Conservation (phyloP, 169 alveolate species). For the Plasmodium malariae region DNA sequence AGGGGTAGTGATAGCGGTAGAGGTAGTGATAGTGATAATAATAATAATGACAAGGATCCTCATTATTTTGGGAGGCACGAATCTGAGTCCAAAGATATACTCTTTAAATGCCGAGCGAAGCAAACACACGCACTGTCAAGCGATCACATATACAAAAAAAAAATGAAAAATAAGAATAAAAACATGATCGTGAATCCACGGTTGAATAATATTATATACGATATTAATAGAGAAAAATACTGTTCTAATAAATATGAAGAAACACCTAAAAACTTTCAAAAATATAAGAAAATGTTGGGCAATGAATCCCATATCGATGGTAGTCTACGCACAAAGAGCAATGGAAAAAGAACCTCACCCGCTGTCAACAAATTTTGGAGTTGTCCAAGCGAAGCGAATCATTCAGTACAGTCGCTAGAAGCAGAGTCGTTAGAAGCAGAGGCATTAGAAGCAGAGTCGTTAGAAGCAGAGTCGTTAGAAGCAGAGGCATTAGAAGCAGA, state of each 20-base stretch:
- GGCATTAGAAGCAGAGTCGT: neutral
- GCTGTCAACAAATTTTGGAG: neutral
- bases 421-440: no score
- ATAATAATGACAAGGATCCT: no score
- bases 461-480: no score
- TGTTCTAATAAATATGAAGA: neutral
- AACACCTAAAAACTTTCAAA: neutral
- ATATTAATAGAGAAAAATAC: neutral
- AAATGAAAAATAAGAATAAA: neutral
- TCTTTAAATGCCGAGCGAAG: slow-evolving; percentile 6
- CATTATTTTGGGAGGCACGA: no score
- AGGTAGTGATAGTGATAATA: no score
- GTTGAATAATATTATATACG: neutral
- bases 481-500: neutral
- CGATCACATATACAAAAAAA: neutral
- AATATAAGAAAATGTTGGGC: neutral
- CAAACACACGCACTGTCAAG: neutral
- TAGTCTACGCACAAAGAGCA: neutral
- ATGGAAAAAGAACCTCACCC: neutral
- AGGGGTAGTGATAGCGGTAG: no score
- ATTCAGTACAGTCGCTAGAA: neutral
- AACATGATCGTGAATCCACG: neutral
- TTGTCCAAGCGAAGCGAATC: neutral
- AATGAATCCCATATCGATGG: neutral
- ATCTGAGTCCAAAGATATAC: slow-evolving; percentile 20